Evolutionary conservation across 139 green algal genomes (phyloP).

Genomic region (Coccomyxa sp.): DNA sequence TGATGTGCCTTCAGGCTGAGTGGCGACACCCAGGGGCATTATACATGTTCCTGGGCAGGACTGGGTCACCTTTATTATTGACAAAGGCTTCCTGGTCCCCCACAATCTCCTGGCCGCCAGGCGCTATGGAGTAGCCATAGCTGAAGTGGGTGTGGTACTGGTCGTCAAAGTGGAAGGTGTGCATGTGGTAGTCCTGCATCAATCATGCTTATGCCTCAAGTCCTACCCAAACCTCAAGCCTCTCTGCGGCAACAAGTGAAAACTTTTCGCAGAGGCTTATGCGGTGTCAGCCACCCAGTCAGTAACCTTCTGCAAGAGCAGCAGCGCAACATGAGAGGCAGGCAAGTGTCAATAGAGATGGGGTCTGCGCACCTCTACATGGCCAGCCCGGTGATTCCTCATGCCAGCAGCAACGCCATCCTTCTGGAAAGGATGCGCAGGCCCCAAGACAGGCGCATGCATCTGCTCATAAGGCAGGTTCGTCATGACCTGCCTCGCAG

Average conservation of each 20-base stretch:
- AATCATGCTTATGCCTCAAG: background rate
- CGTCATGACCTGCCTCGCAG: conserved; percentile 53
- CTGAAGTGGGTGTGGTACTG: conserved; percentile 87
- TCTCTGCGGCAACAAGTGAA: too few species aligned
- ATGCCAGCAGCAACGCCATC: conserved; percentile 68
- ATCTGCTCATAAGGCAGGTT: conserved; percentile 83
- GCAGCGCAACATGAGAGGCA: background rate
- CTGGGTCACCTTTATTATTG: conserved; percentile 23
- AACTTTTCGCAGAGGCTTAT: background rate
- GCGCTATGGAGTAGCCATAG: conserved; percentile 32
- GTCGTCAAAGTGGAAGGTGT: conserved; percentile 82
- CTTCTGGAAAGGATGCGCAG: conserved; percentile 65
- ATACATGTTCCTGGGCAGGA: too few species aligned
- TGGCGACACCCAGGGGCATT: too few species aligned
- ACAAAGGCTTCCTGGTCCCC: conserved; percentile 29
- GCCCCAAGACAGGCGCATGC: conserved; percentile 72
- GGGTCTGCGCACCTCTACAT: conserved; percentile 57
- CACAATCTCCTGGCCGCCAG: conserved; percentile 31
- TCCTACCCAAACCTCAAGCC: too few species aligned
- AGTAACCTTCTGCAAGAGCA: background rate
- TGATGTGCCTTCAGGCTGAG: too few species aligned
- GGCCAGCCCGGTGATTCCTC: conserved; percentile 77
- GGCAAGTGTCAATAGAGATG: background rate
- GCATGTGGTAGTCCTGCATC: conserved; percentile 31
- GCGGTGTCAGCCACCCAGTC: background rate